Conservation (phyloP, 2,329 filamentous ascomycete genomes). For the Trichoderma guizhouense region DNA sequence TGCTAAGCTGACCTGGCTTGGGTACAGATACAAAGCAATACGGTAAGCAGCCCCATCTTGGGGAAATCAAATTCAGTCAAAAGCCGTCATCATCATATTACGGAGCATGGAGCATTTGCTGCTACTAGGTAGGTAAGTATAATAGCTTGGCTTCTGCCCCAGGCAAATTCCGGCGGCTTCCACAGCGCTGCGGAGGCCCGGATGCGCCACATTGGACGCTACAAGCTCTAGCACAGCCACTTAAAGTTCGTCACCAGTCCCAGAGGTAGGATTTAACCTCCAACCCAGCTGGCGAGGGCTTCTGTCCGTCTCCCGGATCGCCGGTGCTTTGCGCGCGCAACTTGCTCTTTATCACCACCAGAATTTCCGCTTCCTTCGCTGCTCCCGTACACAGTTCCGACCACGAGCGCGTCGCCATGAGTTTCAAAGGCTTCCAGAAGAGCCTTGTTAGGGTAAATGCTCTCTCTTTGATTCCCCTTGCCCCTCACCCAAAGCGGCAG, state of each 20-base stretch:
- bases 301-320: constrained; percentile 12
- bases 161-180: constrained; percentile 5
- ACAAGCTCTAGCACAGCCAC: constrained; percentile 25
- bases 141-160: neutral
- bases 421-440: constrained; percentile 95
- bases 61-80: neutral
- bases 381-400: neutral
- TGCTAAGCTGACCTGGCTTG: neutral
- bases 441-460: constrained; percentile 70
- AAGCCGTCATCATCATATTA: neutral
- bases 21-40: neutral
- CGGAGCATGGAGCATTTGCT: neutral
- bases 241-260: constrained; percentile 33
- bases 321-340: constrained; percentile 18
- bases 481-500: constrained; percentile 30
- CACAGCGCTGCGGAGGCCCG: neutral
- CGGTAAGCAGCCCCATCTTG: neutral
- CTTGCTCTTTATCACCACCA: neutral
- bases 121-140: neutral
- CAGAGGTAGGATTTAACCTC: constrained; percentile 5
- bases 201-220: constrained; percentile 6
- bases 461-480: constrained; percentile 37
- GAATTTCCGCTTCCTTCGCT: neutral
- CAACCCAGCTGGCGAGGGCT: constrained; percentile 6
- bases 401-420: constrained; percentile 59